These are phyloP conservation scores for Phytopythium kandeliae DNA, from an alignment of 352 stramenopile genomes.

Conservation along the genomic window DNA sequence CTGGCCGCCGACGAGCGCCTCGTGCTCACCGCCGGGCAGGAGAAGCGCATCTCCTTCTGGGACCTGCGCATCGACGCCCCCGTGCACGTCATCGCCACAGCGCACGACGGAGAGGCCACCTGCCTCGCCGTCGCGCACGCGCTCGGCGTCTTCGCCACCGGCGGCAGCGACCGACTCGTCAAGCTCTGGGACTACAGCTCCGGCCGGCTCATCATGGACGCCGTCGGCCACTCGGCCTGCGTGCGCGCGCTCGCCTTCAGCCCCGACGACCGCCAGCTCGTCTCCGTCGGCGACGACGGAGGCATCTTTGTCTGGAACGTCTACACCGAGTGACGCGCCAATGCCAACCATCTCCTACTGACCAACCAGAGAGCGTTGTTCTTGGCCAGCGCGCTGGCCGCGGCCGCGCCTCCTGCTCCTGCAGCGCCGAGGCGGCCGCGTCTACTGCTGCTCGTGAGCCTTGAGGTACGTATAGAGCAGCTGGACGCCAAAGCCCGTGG, in stretches of 20 bases:
- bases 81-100: constrained; percentile 70
- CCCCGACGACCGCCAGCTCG: constrained; percentile 88
- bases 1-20: constrained; percentile 84
- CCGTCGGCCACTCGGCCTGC: constrained; percentile 70
- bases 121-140: constrained; percentile 84
- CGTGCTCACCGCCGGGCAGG: constrained; percentile 89
- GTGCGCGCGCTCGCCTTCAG: constrained; percentile 81
- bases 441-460: constrained; percentile 51
- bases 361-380: too few species aligned
- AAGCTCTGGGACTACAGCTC: constrained; percentile 84
- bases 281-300: constrained; percentile 89
- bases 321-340: constrained; percentile 45
- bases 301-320: constrained; percentile 92
- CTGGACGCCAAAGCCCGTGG: constrained; percentile 86
- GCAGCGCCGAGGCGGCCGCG: too few species aligned
- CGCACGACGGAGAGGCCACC: constrained; percentile 83
- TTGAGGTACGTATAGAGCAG: constrained; percentile 84
- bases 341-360: too few species aligned
- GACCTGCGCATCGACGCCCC: constrained; percentile 84
- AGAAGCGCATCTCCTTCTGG: constrained; percentile 92
- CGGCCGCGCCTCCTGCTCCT: too few species aligned
- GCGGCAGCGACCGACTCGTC: constrained; percentile 80
- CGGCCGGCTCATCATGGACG: constrained; percentile 59
- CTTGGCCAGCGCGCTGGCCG: too few species aligned
- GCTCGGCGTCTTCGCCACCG: constrained; percentile 84